phyloP scores from a whole-genome alignment of 129 eudicot species.

The Erigeron canadensis region DNA sequence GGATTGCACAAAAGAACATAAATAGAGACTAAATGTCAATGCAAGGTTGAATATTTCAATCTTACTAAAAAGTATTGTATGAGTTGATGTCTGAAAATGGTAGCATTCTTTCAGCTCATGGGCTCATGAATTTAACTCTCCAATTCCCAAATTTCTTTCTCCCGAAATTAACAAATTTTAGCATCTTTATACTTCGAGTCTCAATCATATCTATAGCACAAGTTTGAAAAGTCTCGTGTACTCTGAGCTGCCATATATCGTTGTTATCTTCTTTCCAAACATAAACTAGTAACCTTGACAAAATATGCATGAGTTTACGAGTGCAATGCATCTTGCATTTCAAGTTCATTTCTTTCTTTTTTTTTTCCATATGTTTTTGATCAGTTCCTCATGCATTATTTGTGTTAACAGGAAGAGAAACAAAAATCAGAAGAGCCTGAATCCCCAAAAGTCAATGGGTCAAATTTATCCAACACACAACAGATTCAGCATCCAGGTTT shows the following conservation, averaged over 20 bases:
- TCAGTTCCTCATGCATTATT: not conserved
- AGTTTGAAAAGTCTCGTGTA: not conserved
- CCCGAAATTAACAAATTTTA: not conserved
- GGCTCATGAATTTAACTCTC: too few relatives aligned
- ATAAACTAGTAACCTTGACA: not conserved
- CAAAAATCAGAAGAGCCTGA: constrained; percentile 40
- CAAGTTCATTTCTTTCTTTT: not conserved
- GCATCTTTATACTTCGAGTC: not conserved
- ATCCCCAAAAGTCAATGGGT: constrained; percentile 42
- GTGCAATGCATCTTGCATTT: not conserved
- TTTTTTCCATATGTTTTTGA: not conserved
- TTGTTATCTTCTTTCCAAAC: not conserved
- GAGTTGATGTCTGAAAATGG: too few relatives aligned
- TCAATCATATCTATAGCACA: not conserved
- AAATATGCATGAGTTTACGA: not conserved
- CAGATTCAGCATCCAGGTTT: constrained; percentile 58
- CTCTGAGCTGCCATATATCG: not conserved
- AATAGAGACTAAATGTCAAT: too few relatives aligned
- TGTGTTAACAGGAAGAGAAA: constrained; percentile 26
- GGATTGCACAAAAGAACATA: too few relatives aligned
- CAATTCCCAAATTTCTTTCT: not conserved
- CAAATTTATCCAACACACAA: constrained; percentile 53
- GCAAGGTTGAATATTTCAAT: too few relatives aligned
- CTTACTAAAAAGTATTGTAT: too few relatives aligned
- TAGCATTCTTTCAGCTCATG: too few relatives aligned